Conservation (phyloP, 768 basidiomycete species). For the Mrakia hoshinonis region DNA sequence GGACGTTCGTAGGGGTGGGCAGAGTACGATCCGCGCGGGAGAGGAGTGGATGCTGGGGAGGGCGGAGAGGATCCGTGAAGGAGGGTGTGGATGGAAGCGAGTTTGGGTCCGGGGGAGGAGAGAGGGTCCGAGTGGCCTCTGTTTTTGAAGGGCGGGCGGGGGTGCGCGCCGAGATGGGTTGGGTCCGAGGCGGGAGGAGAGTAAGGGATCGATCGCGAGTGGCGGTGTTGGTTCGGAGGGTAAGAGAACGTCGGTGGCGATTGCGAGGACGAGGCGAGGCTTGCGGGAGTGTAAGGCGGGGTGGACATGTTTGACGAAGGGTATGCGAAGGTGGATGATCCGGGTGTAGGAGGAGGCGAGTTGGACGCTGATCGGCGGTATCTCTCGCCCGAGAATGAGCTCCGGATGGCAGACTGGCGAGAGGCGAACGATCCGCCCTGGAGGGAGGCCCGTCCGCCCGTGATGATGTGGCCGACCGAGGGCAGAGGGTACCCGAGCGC, state of each 20-base stretch:
- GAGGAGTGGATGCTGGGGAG: not conserved
- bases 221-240: not conserved
- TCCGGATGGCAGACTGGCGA: not conserved
- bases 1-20: not conserved
- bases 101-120: not conserved
- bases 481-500: not conserved
- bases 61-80: not conserved
- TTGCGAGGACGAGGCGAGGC: not conserved
- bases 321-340: no score
- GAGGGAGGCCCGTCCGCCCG: not conserved
- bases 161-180: not conserved
- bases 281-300: not conserved
- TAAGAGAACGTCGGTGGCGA: not conserved
- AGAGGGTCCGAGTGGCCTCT: not conserved
- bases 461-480: not conserved
- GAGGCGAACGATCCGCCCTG: not conserved
- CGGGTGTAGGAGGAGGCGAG: not conserved
- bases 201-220: no score
- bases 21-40: not conserved
- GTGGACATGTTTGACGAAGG: not conserved
- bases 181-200: not conserved
- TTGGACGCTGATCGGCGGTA: not conserved
- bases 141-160: not conserved
- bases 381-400: not conserved
- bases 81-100: not conserved